Evolutionary conservation across 2,329 filamentous ascomycete species (phyloP), one percentile per base, ranked within the genome.

Genomic region (Penicillium palitans): DNA sequence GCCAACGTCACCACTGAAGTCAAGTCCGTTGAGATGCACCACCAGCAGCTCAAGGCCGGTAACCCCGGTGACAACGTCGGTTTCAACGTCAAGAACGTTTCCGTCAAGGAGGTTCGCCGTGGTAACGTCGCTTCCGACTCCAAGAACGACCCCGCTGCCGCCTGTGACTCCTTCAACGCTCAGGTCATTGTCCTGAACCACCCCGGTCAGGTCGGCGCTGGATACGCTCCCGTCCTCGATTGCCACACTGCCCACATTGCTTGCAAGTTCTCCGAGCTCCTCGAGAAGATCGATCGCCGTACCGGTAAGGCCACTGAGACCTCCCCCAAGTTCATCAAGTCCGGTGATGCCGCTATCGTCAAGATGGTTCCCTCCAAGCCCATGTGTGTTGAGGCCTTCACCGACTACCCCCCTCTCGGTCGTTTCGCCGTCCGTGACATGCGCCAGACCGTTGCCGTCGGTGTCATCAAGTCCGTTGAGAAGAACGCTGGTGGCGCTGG

Each of bases 21-120:
- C 88, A 99, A 99, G 92, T 98, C 93, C 82, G 95, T 99, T 77
- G 95, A 99, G 87, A 99, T 99, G 95, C 93, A 97, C 89, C 93
- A 98, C 92, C 91, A 97, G 87, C 93, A 97, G 90, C 93, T 99
- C 73, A 64, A 80, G 69, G 89, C 96, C 87, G 95, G 95, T 90
- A 78, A 90, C 70, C 95, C 95, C 78, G 95, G 95, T 89, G 95
- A 99, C 91, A 99, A 99, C 87, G 95, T 99, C 81, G 95, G 95
- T 76, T 99, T 99, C 93, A 99, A 99, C 91, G 93, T 99, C 85
- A 99, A 99, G 93, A 99, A 99, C 95, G 95, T 99, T 77, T 98
- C 95, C 82, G 95, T 99, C 85, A 99, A 99, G 93, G 95, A 99
- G 82, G 96, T 99, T 79, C 95, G 95, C 84, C 95, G 95, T 96